A percentile compares a stretch with the other conserved stretches of the same genome.
Evolutionary conservation across 2,329 filamentous ascomycete species (phyloP).

Genomic region (Fusarium marasasianum): DNA sequence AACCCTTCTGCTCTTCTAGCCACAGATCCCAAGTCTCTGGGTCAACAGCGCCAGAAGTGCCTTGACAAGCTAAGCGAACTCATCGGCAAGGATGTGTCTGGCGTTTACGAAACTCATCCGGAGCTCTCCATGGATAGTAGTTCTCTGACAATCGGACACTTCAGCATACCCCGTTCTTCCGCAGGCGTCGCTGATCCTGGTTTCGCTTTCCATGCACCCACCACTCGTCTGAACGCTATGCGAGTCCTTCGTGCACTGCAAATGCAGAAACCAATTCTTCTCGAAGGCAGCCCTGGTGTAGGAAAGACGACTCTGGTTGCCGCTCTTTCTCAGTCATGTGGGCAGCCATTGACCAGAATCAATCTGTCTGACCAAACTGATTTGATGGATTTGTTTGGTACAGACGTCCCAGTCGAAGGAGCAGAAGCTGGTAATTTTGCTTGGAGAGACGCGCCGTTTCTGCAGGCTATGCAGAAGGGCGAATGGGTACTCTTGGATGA

Average conservation of each 20-base stretch:
- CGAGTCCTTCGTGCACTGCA: constrained; percentile 89
- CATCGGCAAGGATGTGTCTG: constrained; percentile 68
- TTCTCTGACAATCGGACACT: constrained; percentile 75
- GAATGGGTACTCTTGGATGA: constrained; percentile 98
- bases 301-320: constrained; percentile 95
- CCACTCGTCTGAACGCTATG: constrained; percentile 89
- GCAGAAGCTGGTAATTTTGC: constrained; percentile 89
- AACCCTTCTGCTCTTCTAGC: constrained; percentile 91
- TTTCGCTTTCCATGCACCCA: constrained; percentile 83
- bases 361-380: constrained; percentile 99
- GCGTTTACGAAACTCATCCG: constrained; percentile 72
- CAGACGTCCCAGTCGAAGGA: constrained; percentile 95
- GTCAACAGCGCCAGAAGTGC: constrained; percentile 76
- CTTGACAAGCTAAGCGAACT: constrained; percentile 76
- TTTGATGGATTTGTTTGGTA: constrained; percentile 96
- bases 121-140: constrained; percentile 63
- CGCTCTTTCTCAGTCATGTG: constrained; percentile 81
- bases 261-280: constrained; percentile 86
- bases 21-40: constrained; percentile 73
- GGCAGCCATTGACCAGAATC: constrained; percentile 87
- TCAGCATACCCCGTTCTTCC: constrained; percentile 67
- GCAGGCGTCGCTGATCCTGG: constrained; percentile 49
- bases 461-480: constrained; percentile 95
- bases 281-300: constrained; percentile 97
- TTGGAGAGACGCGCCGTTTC: constrained; percentile 94